phyloP scores from a whole-genome alignment of 441 rosid genomes.

The Bruguiera hainesii region DNA sequence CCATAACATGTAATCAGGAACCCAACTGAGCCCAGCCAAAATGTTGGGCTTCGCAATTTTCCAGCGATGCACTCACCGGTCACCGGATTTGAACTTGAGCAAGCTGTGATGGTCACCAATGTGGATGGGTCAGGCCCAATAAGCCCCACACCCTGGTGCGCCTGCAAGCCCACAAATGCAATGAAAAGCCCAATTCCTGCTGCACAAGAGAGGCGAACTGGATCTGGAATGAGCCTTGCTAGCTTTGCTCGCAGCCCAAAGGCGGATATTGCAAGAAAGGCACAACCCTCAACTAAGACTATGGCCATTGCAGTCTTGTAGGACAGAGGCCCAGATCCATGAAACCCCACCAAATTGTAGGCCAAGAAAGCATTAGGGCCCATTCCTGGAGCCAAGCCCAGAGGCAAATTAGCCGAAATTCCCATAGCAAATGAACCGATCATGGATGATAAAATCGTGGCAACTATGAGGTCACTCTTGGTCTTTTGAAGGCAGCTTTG shows the following conservation, averaged over 20 bases:
- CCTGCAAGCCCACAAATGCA: constrained; percentile 73
- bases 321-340: constrained; percentile 69
- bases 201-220: constrained; percentile 59
- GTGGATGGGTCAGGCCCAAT: constrained; percentile 81
- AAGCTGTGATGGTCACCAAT: constrained; percentile 60
- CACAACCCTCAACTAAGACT: constrained; percentile 60
- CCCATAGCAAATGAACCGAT: constrained; percentile 83
- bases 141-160: constrained; percentile 76
- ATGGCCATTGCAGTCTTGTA: constrained; percentile 69
- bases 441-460: constrained; percentile 71
- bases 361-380: constrained; percentile 80
- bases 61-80: constrained; percentile 68
- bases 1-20: constrained; percentile 66
- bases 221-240: constrained; percentile 59
- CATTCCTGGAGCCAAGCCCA: constrained; percentile 83
- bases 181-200: constrained; percentile 81
- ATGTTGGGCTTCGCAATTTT: constrained; percentile 67
- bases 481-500: constrained; percentile 53
- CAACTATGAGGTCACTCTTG: constrained; percentile 71
- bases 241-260: constrained; percentile 65
- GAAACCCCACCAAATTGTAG: constrained; percentile 81
- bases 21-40: constrained; percentile 71
- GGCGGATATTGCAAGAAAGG: constrained; percentile 49
- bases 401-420: constrained; percentile 65
- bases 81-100: constrained; percentile 37